These are phyloP conservation scores for Malus hybrid DNA, from an alignment of 331 rosid genomes.

Conservation along the genomic window DNA sequence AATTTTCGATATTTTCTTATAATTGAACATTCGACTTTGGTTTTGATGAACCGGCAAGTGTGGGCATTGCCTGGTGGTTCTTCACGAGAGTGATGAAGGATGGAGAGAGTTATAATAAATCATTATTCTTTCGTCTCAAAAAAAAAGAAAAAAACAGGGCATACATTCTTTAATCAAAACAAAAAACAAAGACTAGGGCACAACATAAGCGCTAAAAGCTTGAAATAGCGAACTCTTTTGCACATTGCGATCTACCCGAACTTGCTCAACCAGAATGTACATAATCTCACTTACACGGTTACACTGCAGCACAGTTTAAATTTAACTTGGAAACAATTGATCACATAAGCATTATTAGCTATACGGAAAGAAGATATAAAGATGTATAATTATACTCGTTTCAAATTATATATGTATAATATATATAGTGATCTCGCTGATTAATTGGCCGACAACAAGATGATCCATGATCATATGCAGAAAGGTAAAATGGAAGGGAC, in stretches of 20 bases:
- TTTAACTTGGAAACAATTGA: neutral
- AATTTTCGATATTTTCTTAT: too few species aligned
- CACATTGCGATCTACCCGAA: neutral
- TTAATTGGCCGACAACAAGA: slow-evolving; percentile 39
- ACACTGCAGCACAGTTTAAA: neutral
- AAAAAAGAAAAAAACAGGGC: too few species aligned
- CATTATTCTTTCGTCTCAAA: neutral
- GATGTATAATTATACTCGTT: neutral
- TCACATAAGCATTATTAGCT: neutral
- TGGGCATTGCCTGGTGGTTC: too few species aligned
- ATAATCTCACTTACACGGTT: neutral
- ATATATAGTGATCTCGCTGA: neutral
- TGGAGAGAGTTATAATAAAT: too few species aligned
- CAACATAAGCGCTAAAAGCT: neutral
- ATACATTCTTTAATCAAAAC: too few species aligned
- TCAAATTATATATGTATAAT: too few species aligned
- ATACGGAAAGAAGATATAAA: neutral
- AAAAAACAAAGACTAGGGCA: neutral
- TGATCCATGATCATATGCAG: slow-evolving; percentile 20
- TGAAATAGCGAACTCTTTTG: neutral
- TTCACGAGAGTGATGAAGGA: too few species aligned
- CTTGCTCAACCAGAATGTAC: neutral
- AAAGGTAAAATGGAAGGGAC: slow-evolving; percentile 23
- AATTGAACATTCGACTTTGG: too few species aligned
- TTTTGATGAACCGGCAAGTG: too few species aligned